Base-by-base conservation (phyloP, 2,329 filamentous ascomycete species). In the Macroventuria anomochaeta region DNA sequence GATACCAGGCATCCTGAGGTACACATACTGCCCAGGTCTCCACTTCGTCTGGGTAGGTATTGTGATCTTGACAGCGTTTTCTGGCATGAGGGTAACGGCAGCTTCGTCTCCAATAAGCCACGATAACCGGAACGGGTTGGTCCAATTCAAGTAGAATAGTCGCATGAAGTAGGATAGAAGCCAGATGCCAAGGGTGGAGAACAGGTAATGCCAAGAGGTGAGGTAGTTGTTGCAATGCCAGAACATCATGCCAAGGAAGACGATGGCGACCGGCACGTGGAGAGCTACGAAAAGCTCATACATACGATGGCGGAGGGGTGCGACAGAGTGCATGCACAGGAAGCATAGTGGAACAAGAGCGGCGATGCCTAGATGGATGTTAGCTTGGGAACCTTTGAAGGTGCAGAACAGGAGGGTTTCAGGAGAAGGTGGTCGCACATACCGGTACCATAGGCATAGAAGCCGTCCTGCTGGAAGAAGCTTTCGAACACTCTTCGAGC, bases 191-290 rank as follows among this genome's bases (percentile, higher is more conserved):
- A 93, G 75, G 0, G 91, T 95, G 1, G 90, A 86, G 67, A 85
- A 96, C 2, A 97, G 84, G 68, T 97, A 97, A 68, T 85, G 81
- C 93, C 93, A 97, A 0, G 93, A 96, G 48, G 87, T 88, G 31
- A 97, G 83, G 63, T 90, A 96, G 75, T 97, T 96, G 75, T 93
- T 89, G 66, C 90, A 95, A 74, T 97, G 93, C 93, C 93, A 97
- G 77, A 97, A 96, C 23, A 97, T 81, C 71, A 96, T 83, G 1
- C 83, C 93, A 6, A 97, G 79, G 68, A 95, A 96, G 12, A 90
- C 79, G 32, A 93, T 83, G 0, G 91, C 88, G 8, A 91, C 88
- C 0, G 93, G 92, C 0, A 93, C 85, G 69, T 97, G 93, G 3
- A 96, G 78, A 25, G 88, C 75, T 15, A 93, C 86, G 68, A 97